Evolutionary conservation across 2,329 filamentous ascomycete species (phyloP).

Genomic region (Fusarium gaditjirri): DNA sequence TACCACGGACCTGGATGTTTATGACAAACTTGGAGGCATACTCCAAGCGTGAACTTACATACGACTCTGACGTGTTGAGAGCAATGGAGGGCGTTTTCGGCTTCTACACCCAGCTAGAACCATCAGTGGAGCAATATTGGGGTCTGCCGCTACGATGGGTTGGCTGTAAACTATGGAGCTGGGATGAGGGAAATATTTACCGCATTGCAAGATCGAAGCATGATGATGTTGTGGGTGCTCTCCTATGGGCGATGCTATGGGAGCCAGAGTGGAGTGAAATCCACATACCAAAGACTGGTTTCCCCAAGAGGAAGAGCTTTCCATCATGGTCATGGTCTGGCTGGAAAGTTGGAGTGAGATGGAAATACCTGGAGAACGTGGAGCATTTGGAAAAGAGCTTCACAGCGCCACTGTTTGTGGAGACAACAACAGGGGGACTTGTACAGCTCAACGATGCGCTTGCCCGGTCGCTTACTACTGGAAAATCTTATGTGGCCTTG

Average conservation of each 20-base stretch:
- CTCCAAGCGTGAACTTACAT: neutral
- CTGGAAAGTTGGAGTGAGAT: neutral
- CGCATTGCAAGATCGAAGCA: neutral
- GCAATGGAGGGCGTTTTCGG: neutral
- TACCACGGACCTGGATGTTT: neutral
- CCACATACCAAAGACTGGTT: rapidly evolving
- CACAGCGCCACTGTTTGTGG: neutral
- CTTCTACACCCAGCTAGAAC: neutral
- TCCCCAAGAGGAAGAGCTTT: neutral
- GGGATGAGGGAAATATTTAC: neutral
- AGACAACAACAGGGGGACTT: rapidly evolving
- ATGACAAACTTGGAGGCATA: neutral
- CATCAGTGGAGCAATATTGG: neutral
- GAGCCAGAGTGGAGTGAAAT: neutral
- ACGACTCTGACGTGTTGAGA: neutral
- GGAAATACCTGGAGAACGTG: rapidly evolving
- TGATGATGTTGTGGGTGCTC: rapidly evolving
- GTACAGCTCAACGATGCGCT: rapidly evolving
- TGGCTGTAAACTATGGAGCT: neutral
- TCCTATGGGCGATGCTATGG: neutral
- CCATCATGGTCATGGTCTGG: neutral
- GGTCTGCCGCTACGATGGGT: neutral
- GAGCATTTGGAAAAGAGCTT: neutral
- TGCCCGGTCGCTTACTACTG: neutral
- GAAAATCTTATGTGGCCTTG: rapidly evolving